Evolutionary conservation across 2,329 filamentous ascomycete genomes (phyloP).

Genomic region (Scopulariopsis brevicaulis): DNA sequence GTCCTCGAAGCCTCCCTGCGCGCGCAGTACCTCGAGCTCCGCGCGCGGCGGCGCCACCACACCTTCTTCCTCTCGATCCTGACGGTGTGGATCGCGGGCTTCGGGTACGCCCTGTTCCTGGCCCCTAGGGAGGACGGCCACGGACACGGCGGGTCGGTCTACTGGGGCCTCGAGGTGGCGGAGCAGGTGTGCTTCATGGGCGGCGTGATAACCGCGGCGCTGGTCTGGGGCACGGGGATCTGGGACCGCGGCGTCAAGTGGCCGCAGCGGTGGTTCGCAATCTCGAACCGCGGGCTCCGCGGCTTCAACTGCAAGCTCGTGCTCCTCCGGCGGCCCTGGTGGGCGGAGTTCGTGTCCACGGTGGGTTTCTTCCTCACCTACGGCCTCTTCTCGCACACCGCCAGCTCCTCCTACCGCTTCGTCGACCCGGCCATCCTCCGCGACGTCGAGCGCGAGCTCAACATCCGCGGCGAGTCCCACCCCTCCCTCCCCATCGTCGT

Average conservation of each 20-base stretch:
- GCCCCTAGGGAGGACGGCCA: slow-evolving; percentile 92
- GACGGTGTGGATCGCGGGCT: slow-evolving; percentile 68
- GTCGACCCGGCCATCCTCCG: slow-evolving; percentile 55
- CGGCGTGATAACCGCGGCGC: slow-evolving; percentile 71
- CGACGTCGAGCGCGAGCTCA: slow-evolving; percentile 48
- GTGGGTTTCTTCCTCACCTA: slow-evolving; percentile 70
- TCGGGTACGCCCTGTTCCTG: slow-evolving; percentile 84
- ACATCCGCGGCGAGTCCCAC: slow-evolving; percentile 28
- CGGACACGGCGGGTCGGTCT: slow-evolving; percentile 84
- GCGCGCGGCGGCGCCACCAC: slow-evolving; percentile 80
- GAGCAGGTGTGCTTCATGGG: slow-evolving; percentile 90
- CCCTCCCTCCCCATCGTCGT: slow-evolving; percentile 27
- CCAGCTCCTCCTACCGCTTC: slow-evolving; percentile 61
- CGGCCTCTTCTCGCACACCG: slow-evolving; percentile 55
- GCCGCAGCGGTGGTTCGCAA: slow-evolving; percentile 82
- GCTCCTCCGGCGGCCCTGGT: slow-evolving; percentile 72
- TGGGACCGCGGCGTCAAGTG: slow-evolving; percentile 93
- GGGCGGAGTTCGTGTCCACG: slow-evolving; percentile 64
- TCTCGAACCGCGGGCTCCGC: slow-evolving; percentile 80
- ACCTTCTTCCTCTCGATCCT: slow-evolving; percentile 83
- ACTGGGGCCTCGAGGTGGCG: slow-evolving; percentile 86
- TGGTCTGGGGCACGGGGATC: slow-evolving; percentile 91
- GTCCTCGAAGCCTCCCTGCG: slow-evolving; percentile 92
- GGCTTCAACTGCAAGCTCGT: slow-evolving; percentile 96
- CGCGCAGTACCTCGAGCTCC: slow-evolving; percentile 83